A percentile compares a stretch with the other conserved stretches of the same genome.
Conservation (phyloP, 768 basidiomycete species). For the Termitomyces sp. region DNA sequence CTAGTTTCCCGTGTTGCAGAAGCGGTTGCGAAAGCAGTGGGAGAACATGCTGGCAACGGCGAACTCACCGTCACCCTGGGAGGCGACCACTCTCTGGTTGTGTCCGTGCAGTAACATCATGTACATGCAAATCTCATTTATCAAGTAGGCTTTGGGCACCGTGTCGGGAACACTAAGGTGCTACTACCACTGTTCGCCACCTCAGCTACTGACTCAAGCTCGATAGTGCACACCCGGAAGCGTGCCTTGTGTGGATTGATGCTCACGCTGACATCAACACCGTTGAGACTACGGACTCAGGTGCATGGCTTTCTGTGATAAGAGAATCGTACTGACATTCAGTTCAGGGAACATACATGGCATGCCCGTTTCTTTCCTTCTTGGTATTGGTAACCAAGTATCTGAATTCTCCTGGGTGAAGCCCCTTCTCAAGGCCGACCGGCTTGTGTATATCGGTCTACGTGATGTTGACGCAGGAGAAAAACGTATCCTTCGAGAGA, state of each 20-base stretch:
- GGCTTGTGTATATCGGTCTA: slow-evolving; percentile 94
- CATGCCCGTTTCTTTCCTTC: slow-evolving; percentile 94
- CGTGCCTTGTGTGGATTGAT: slow-evolving; percentile 93
- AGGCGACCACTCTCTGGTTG: slow-evolving; percentile 90
- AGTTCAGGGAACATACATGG: slow-evolving; percentile 88
- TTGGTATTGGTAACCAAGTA: slow-evolving; percentile 44
- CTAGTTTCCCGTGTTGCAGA: slow-evolving; percentile 80
- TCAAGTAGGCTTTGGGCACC: slow-evolving; percentile 74
- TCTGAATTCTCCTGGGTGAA: slow-evolving; percentile 48
- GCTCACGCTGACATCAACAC: slow-evolving; percentile 99
- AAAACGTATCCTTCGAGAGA: slow-evolving; percentile 76
- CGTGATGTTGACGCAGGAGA: slow-evolving; percentile 90
- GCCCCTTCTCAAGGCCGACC: slow-evolving; percentile 60
- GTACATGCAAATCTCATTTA: slow-evolving; percentile 3
- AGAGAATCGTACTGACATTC: neutral
- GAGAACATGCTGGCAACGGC: slow-evolving; percentile 68
- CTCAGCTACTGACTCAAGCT: neutral
- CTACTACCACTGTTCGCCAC: slow-evolving; percentile 11
- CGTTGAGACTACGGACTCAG: slow-evolving; percentile 68
- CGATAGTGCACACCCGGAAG: slow-evolving; percentile 62
- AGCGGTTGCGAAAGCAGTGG: slow-evolving; percentile 74
- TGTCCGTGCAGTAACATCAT: slow-evolving; percentile 19
- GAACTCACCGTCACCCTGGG: slow-evolving; percentile 87
- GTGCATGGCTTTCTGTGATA: slow-evolving; percentile 24
- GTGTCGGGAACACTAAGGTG: slow-evolving; percentile 84